Conservation (phyloP, 1,284 basidiomycete genomes). For the Xerocomus amazonicus region DNA sequence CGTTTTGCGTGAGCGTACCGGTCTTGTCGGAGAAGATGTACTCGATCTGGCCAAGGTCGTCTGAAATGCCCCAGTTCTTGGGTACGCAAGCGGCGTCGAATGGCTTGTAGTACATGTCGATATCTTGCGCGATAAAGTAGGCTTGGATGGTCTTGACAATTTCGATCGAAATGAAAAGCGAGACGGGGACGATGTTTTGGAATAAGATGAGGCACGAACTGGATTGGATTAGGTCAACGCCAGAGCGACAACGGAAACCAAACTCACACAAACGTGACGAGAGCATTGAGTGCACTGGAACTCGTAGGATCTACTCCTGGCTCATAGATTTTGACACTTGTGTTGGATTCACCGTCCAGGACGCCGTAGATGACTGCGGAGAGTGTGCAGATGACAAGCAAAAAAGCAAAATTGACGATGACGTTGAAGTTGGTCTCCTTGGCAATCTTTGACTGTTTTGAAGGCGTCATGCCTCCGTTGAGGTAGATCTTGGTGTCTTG, state of each 20-base stretch:
- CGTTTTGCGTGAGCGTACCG: constrained; percentile 91
- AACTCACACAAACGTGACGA: constrained; percentile 88
- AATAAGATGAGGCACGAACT: constrained; percentile 90
- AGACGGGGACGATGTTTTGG: constrained; percentile 97
- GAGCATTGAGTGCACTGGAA: constrained; percentile 68
- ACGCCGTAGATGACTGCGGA: constrained; percentile 76
- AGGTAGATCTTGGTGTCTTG: constrained; percentile 98
- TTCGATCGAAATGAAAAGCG: constrained; percentile 96
- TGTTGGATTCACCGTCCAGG: constrained; percentile 57
- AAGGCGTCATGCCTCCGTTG: constrained; percentile 89
- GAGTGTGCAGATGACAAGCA: constrained; percentile 75
- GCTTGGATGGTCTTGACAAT: constrained; percentile 98
- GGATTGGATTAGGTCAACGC: constrained; percentile 11
- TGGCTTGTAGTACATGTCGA: constrained; percentile 94
- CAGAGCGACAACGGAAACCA: constrained; percentile 1
- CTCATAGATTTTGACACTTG: constrained; percentile 77
- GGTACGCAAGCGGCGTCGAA: constrained; percentile 89
- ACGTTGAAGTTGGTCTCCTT: constrained; percentile 99
- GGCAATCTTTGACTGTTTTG: constrained; percentile 95
- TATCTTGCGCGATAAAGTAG: constrained; percentile 94
- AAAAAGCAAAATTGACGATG: constrained; percentile 86
- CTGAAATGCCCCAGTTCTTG: constrained; percentile 98
- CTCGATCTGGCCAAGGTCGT: constrained; percentile 97
- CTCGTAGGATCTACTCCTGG: constrained; percentile 57
- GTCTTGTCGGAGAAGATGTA: constrained; percentile 99